Base-by-base conservation (phyloP, 306 rosid genomes). In the Herpetospermum pedunculosum region DNA sequence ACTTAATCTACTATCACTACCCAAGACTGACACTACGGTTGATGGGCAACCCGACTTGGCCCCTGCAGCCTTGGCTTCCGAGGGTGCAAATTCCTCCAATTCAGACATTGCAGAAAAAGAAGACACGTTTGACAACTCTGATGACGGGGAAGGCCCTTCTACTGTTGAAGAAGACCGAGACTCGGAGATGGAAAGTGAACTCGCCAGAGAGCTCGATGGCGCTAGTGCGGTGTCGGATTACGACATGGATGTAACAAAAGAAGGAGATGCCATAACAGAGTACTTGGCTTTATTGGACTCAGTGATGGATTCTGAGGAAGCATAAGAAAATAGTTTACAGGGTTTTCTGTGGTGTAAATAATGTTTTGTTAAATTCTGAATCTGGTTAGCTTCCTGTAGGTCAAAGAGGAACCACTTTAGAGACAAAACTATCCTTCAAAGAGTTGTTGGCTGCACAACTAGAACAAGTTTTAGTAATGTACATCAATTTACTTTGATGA, bases 231-330 rank as follows among this genome's bases (percentile, higher is more conserved):
- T 79, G 26, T 72, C 88, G 0, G 88, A 84, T 70, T 86, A 86
- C 48, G 90, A 86, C 80, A 74, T 86, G 52, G 90, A 86, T 55
- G 84, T 83, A 43, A 72, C 80, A 1, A 77, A 73, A 73, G 90
- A 86, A 83, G 90, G 90, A 2, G 90, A 81, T n/a, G 96, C 98
- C 82, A 84, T 93, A 81, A 74, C 70, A 6, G 94, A 93, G 88
- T 93, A 91, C 81, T 60, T 93, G 79, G 81, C 84, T 68, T 48
- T 91, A 74, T 43, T 93, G 70, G 87, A 84, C 30, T 83, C 91
- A 0, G 80, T 84, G 78, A 73, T 34, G 77, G 58, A 52, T 53
- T 44, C 72, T 26, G 78, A 60, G 70, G 40, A 70, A 38, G 77
- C 58, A 4, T 48, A 49, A 46, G n/a, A 9, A 65, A 38, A 48